Percentiles rank a stretch among this genome's conserved stretches.
phyloP scores from a whole-genome alignment of 768 basidiomycete species.

The Leccinum imitatum region DNA sequence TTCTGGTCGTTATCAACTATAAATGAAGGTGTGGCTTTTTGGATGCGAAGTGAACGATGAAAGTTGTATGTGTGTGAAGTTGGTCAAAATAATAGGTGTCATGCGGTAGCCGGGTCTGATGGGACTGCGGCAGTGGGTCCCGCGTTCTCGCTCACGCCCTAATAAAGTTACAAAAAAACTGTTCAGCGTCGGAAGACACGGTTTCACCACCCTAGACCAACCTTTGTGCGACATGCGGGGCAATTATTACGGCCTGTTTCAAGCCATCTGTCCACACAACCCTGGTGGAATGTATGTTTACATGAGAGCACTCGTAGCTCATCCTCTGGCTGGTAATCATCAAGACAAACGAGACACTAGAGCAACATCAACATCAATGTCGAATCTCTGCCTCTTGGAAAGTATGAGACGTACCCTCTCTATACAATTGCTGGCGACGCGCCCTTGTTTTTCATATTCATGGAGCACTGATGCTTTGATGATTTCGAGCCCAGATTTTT shows the following conservation, averaged over 20 bases:
- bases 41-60: slow-evolving; percentile 3
- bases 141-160: slow-evolving; percentile 30
- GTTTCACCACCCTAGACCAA: slow-evolving; percentile 29
- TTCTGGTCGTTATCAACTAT: slow-evolving; percentile 7
- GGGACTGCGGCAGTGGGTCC: slow-evolving; percentile 10
- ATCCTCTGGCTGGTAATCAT: slow-evolving; percentile 78
- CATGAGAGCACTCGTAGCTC: slow-evolving; percentile 80
- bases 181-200: not conserved
- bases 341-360: slow-evolving; percentile 83
- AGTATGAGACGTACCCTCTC: slow-evolving; percentile 60
- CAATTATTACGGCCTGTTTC: slow-evolving; percentile 86
- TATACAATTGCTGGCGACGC: slow-evolving; percentile 71
- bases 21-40: slow-evolving; percentile 21
- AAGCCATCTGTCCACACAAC: slow-evolving; percentile 88
- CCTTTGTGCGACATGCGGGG: slow-evolving; percentile 84
- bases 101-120: slow-evolving; percentile 4
- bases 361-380: not conserved
- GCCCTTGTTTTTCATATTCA: slow-evolving; percentile 58
- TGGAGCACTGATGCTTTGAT: slow-evolving; percentile 54
- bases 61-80: slow-evolving; percentile 2
- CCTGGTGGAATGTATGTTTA: slow-evolving; percentile 86
- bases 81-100: slow-evolving; percentile 5
- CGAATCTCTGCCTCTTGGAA: not conserved
- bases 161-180: not conserved
- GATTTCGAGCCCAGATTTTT: slow-evolving; percentile 76